Evolutionary conservation across 352 stramenopile species (phyloP).

Genomic region (Phytophthora hibernalis): DNA sequence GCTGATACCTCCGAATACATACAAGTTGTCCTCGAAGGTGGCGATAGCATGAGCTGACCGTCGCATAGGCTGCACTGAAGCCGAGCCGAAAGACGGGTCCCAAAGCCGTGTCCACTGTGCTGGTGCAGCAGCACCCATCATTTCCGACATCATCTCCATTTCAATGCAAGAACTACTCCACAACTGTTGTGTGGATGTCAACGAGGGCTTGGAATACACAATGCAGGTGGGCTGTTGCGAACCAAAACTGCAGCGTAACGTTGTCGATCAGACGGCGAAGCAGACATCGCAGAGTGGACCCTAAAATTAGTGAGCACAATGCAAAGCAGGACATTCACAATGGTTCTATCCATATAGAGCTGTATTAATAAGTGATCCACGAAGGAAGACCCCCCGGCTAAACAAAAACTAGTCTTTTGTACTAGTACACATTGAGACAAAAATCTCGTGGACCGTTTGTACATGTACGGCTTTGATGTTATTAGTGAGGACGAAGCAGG

Average conservation of each 20-base stretch:
- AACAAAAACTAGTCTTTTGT: neutral
- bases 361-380: neutral
- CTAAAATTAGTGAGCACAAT: conserved; percentile 26
- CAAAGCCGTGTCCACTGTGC: conserved; percentile 68
- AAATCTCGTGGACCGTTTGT: too few relatives aligned
- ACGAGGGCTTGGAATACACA: conserved; percentile 26
- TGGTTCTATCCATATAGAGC: neutral
- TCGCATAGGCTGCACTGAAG: conserved; percentile 43
- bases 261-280: conserved; percentile 18
- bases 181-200: neutral
- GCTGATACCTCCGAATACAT: conserved; percentile 70
- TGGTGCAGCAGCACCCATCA: conserved; percentile 5
- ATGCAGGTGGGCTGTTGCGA: conserved; percentile 21
- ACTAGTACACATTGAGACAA: too few relatives aligned
- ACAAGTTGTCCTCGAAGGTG: conserved; percentile 57
- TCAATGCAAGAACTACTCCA: neutral
- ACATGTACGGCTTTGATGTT: too few relatives aligned
- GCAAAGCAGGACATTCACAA: conserved; percentile 1
- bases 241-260: conserved; percentile 26
- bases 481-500: too few relatives aligned
- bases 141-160: conserved; percentile 32
- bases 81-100: conserved; percentile 28
- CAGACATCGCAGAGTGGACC: neutral
- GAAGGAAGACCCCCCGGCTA: too few relatives aligned
- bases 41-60: conserved; percentile 65